These are phyloP conservation scores for Beauveria asiatica DNA, from an alignment of 2,329 filamentous ascomycete species.

Conservation along the genomic window DNA sequence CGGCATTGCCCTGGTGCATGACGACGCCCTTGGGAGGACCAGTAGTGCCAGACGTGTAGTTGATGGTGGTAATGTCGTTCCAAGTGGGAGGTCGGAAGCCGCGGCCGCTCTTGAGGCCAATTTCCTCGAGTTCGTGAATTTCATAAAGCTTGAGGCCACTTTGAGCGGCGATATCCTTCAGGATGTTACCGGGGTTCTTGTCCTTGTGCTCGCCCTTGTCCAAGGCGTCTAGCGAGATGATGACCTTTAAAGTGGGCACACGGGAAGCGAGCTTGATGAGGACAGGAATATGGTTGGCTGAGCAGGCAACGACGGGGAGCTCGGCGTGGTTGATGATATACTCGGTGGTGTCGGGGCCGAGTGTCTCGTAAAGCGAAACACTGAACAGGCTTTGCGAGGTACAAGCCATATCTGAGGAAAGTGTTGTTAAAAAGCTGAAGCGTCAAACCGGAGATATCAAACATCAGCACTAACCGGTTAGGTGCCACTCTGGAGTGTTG, in stretches of 20 bases:
- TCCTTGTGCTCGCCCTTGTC: constrained; percentile 69
- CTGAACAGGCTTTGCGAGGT: constrained; percentile 82
- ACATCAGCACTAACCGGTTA: constrained; percentile 47
- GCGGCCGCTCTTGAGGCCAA: constrained; percentile 64
- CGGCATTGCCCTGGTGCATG: constrained; percentile 65
- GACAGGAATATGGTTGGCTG: constrained; percentile 70
- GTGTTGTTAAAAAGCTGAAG: background rate
- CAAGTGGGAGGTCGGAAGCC: constrained; percentile 65
- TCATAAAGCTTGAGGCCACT: constrained; percentile 72
- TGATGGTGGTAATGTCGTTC: constrained; percentile 78
- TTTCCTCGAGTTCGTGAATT: constrained; percentile 69
- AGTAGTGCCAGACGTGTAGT: constrained; percentile 55
- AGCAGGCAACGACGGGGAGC: constrained; percentile 66
- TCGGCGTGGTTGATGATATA: constrained; percentile 92
- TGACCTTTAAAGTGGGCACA: constrained; percentile 74
- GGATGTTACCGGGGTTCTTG: constrained; percentile 67
- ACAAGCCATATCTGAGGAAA: constrained; percentile 63
- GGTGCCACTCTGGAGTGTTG: constrained; percentile 82
- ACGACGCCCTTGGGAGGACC: constrained; percentile 49
- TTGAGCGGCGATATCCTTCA: constrained; percentile 66
- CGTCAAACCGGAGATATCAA: background rate
- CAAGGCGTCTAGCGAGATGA: constrained; percentile 78
- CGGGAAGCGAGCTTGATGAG: constrained; percentile 73
- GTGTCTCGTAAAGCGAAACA: constrained; percentile 92
- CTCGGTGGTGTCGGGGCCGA: constrained; percentile 87